Percentiles rank a stretch among this genome's conserved stretches.
phyloP scores from a whole-genome alignment of 495 filamentous ascomycete species.

The Apiosordaria backusii region DNA sequence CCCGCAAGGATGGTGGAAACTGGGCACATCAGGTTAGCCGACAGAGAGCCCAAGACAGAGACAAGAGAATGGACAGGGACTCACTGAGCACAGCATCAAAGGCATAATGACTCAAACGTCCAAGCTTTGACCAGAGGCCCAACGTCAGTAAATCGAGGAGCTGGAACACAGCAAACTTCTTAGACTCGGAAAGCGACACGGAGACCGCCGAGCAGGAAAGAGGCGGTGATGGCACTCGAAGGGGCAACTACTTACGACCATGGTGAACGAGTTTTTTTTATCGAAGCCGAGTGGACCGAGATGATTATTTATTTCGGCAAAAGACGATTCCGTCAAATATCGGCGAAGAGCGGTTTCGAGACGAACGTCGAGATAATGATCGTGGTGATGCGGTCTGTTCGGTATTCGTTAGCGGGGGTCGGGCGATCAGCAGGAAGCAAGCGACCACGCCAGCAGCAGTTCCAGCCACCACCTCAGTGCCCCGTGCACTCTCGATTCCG shows the following conservation, averaged over 20 bases:
- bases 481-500: not conserved
- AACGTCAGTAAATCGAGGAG: slow-evolving; percentile 61
- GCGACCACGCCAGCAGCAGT: not conserved
- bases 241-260: slow-evolving; percentile 3
- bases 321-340: not conserved
- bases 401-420: not conserved
- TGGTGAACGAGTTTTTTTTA: not conserved
- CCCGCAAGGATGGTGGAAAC: slow-evolving; percentile 95
- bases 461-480: not conserved
- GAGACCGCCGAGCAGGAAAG: slow-evolving; percentile 9
- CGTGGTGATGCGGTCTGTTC: not conserved
- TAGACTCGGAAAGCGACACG: slow-evolving; percentile 31
- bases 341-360: not conserved
- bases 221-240: not conserved
- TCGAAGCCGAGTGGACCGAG: no score
- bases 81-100: slow-evolving; percentile 91
- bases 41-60: slow-evolving; percentile 5
- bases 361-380: not conserved
- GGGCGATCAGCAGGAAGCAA: not conserved
- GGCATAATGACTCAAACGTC: slow-evolving; percentile 87
- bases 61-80: slow-evolving; percentile 27
- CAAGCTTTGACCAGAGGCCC: slow-evolving; percentile 71
- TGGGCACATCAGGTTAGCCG: slow-evolving; percentile 37
- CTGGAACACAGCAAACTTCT: slow-evolving; percentile 35
- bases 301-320: no score